Evolutionary conservation across 768 basidiomycete genomes (phyloP).

Genomic region (Dentipellis sp.): DNA sequence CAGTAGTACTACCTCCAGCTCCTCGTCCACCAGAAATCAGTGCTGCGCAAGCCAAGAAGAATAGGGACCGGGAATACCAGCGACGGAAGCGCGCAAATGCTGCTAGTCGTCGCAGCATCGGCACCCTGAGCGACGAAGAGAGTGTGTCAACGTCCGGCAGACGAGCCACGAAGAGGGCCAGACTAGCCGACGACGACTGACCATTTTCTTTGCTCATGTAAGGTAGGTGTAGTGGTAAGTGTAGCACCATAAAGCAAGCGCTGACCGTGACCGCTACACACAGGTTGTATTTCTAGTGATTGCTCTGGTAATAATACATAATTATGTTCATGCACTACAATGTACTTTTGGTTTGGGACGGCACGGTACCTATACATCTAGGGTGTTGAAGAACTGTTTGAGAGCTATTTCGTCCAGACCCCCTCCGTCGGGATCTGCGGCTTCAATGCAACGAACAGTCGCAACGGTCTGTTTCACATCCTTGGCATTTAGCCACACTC

Average conservation of each 20-base stretch:
- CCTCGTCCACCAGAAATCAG: conserved; percentile 57
- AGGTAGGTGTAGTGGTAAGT: not conserved
- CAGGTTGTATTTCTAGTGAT: not conserved
- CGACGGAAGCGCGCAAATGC: conserved; percentile 56
- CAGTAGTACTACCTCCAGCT: conserved; percentile 70
- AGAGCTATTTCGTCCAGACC: conserved; percentile 46
- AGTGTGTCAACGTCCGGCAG: conserved; percentile 31
- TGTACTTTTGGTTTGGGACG: not conserved
- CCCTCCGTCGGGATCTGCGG: conserved; percentile 66
- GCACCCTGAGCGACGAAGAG: conserved; percentile 70
- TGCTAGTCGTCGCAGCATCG: conserved; percentile 51
- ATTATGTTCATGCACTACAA: not conserved
- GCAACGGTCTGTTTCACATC: conserved; percentile 69
- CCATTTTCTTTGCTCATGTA: too few species aligned
- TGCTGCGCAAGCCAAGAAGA: conserved; percentile 66
- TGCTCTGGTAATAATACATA: not conserved
- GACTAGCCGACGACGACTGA: conserved; percentile 45
- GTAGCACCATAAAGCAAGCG: not conserved
- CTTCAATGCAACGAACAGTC: conserved; percentile 70
- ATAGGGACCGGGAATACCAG: conserved; percentile 76
- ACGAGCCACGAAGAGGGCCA: conserved; percentile 60
- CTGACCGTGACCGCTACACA: not conserved
- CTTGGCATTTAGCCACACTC: conserved; percentile 80
- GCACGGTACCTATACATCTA: conserved; percentile 28
- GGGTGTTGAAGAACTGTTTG: conserved; percentile 40